Evolutionary conservation across 352 stramenopile genomes (phyloP), one percentile per base, ranked within the genome.

Genomic region (Phytophthora uliginosa): DNA sequence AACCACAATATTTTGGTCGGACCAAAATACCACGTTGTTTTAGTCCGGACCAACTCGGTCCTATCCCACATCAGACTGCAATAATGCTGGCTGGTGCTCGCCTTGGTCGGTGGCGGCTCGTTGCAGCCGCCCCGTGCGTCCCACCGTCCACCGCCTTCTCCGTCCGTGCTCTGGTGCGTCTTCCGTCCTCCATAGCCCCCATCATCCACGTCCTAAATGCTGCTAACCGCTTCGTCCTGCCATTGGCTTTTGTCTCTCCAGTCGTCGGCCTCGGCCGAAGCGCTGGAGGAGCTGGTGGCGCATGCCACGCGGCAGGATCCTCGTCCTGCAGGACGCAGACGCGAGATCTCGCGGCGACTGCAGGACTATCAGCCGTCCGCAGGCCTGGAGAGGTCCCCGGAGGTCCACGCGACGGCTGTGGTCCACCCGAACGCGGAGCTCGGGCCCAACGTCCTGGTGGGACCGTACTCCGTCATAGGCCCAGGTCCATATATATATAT

Each of bases 401-500:
- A 73, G 47, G 76, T 95, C 36, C 87, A 96, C 50, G 76, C 78
- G 40, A 96, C 85, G 3, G 87, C 89, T 18, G 72, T 96, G 38
- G 84, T 96, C 13, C 86, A 96, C 61, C 82, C 84, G 33, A 79
- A 83, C 47, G 83, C 89, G 0, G 66, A 72, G 10, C 67, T 96
- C 12, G 88, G 85, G 4, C 71, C 69, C 9, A 83, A 85, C 42
- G 89, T 94, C 15, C 82, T 86, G 18, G 73, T 96, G 18, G 89
- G 89, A 0, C 87, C 89, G 1, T 96, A 92, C 70, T 93, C 82
- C 40, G 62, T 94, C 55, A 63, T 96, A 24, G 88, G 89, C 17
- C 81, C 86, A 74, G 83, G 85, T 93, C 7, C 1, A 38, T 63
- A 50, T 34, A 48, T 62, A 42, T 73, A 63, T 28, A 60, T 24